Percentiles rank a stretch among this genome's conserved stretches.
Evolutionary conservation across 2,329 filamentous ascomycete genomes (phyloP).

Genomic region (Colletotrichum theobromicola): DNA sequence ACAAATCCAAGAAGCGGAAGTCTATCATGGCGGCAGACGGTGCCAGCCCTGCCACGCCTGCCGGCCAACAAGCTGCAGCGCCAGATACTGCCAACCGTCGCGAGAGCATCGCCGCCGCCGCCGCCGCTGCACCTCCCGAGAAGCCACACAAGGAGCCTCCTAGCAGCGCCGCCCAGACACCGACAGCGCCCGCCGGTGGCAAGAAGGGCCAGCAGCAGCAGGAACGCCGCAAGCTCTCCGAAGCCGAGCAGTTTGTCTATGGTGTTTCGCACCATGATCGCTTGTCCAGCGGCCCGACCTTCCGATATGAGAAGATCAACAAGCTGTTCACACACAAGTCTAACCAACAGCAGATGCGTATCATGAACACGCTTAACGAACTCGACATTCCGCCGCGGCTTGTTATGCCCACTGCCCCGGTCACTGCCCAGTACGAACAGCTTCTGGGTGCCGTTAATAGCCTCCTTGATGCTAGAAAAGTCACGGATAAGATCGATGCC

Average conservation of each 20-base stretch:
- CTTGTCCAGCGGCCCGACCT: conserved; percentile 83
- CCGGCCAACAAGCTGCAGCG: conserved; percentile 33
- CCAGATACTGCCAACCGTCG: conserved; percentile 44
- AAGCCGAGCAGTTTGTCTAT: conserved; percentile 79
- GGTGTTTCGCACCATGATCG: conserved; percentile 88
- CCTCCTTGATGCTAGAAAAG: conserved; percentile 75
- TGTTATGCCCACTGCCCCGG: conserved; percentile 75
- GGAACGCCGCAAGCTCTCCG: conserved; percentile 73
- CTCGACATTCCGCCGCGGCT: conserved; percentile 74
- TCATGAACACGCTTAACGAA: conserved; percentile 74
- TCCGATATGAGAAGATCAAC: conserved; percentile 83
- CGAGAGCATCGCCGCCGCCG: conserved; percentile 58
- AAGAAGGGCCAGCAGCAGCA: conserved; percentile 57
- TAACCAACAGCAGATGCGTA: conserved; percentile 76
- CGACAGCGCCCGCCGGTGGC: conserved; percentile 41
- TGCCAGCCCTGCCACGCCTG: conserved; percentile 47
- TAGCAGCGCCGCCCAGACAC: conserved; percentile 41
- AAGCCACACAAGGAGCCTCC: conserved; percentile 46
- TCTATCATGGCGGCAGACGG: conserved; percentile 68
- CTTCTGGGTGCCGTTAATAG: conserved; percentile 71
- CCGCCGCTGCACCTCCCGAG: conserved; percentile 28
- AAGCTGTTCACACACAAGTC: conserved; percentile 81
- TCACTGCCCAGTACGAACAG: conserved; percentile 74
- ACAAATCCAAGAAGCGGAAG: conserved; percentile 89
- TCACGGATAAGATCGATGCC: conserved; percentile 76